phyloP scores from a whole-genome alignment of 306 rosid genomes.

The Fagus crenata region DNA sequence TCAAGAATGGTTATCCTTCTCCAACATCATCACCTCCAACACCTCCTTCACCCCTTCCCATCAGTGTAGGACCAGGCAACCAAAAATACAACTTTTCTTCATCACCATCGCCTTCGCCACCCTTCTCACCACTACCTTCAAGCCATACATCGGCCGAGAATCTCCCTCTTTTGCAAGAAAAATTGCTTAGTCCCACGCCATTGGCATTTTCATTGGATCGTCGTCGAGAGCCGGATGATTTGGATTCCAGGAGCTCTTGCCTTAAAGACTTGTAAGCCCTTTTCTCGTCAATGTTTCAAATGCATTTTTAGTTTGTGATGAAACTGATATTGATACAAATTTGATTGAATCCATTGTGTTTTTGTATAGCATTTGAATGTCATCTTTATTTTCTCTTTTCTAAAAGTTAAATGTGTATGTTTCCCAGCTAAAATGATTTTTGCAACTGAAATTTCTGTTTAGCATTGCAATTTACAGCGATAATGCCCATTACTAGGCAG shows the following conservation, averaged over 20 bases:
- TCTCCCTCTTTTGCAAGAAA: conserved; percentile 46
- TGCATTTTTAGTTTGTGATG: not conserved
- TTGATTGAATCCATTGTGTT: too few relatives aligned
- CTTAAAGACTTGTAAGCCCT: conserved; percentile 63
- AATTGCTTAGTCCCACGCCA: conserved; percentile 25
- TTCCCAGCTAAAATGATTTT: too few relatives aligned
- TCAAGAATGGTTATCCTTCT: conserved; percentile 34
- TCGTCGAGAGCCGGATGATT: conserved; percentile 23
- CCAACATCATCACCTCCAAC: conserved; percentile 79
- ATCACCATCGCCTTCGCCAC: conserved; percentile 63
- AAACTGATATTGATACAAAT: too few relatives aligned
- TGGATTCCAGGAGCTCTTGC: conserved; percentile 50
- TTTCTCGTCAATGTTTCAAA: not conserved
- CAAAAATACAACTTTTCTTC: conserved; percentile 53
- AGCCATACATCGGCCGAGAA: conserved; percentile 48
- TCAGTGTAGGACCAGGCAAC: conserved; percentile 70
- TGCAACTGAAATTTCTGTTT: too few relatives aligned
- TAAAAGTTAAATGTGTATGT: too few relatives aligned
- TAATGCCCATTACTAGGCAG: too few relatives aligned
- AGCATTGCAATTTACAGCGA: too few relatives aligned
- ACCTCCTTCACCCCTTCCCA: conserved; percentile 81
- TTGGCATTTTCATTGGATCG: conserved; percentile 56
- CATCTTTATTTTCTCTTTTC: too few relatives aligned
- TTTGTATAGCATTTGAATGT: too few relatives aligned
- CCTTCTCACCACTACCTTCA: conserved; percentile 53